Base-by-base conservation (phyloP, 345 rosid genomes). In the Linum tenue region DNA sequence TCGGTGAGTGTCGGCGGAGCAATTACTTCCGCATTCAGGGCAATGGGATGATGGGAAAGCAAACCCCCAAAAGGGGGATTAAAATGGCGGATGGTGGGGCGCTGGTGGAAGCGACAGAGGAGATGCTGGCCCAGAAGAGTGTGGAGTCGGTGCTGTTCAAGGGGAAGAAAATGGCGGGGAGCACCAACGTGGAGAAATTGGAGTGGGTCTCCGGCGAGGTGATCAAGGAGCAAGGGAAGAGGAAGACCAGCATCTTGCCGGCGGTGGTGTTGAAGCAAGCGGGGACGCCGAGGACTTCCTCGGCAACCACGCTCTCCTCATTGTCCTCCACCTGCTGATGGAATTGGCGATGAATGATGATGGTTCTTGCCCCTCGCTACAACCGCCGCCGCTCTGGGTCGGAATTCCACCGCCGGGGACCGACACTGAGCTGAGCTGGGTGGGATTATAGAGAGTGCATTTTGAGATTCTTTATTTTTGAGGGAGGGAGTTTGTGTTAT, bases 21-120 rank as follows among this genome's bases (percentile, higher is more conserved):
- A 86, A 84, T 62, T 92, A 92, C 68, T 86, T 80, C 11, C 86
- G 98, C 22, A 80, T 92, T 74, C 98, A 88, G 81, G 97, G 55
- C 62, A 66, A 37, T 53, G 61, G 9, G 62, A 14, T 4, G 5
- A 35, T 12, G 56, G 53, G 15, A 59, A 58, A 31, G 39, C 67
- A 38, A 16, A 22, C 31, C 15, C 15, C 2, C 14, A 48, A 10
- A 59, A 69, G 62, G 37, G 15, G 60, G 1, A 17, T 39, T 22
- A 67, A 64, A 53, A 66, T 42, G 35, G n/a, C 11, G 15, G 60
- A 67, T 41, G 31, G 31, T 22, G 31, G 31, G 31, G n/a, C n/a
- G n/a, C n/a, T n/a, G n/a, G n/a, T n/a, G n/a, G 65, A 5, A 0
- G n/a, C 60, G 10, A 37, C 76, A 5, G 83, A 76, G 4, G 66